Percentiles rank a stretch among this genome's conserved stretches.
These are phyloP conservation scores for Trifolium fragiferum DNA, from an alignment of 306 rosid genomes.

Conservation along the genomic window DNA sequence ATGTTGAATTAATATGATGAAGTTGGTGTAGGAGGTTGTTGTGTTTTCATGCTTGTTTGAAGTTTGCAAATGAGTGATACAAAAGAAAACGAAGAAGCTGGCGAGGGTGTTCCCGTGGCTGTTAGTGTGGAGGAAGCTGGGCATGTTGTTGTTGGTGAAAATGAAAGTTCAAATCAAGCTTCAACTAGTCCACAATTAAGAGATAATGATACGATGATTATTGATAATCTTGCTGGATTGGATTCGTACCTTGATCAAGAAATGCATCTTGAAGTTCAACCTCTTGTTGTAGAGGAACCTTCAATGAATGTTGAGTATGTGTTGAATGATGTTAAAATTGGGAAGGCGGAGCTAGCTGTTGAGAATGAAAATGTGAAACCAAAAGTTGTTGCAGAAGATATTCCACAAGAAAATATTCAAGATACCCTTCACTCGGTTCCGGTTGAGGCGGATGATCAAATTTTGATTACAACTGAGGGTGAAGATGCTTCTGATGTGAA, in stretches of 20 bases:
- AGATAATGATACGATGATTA: neutral
- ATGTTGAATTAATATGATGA: constrained; percentile 8
- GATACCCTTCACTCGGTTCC: constrained; percentile 45
- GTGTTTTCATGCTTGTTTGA: constrained; percentile 37
- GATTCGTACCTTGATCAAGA: constrained; percentile 18
- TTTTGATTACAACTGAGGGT: constrained; percentile 43
- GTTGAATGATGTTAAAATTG: constrained; percentile 11
- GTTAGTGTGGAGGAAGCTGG: constrained; percentile 12
- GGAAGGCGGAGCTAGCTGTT: constrained; percentile 33
- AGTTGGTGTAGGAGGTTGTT: constrained; percentile 41
- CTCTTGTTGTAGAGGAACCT: constrained; percentile 36
- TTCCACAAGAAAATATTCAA: constrained; percentile 38
- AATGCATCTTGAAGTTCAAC: constrained; percentile 31
- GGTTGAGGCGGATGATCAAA: constrained; percentile 38
- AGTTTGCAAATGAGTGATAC: constrained; percentile 67
- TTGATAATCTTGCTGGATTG: constrained; percentile 4
- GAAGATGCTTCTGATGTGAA: constrained; percentile 42
- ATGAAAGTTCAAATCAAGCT: constrained; percentile 1
- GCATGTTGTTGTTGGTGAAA: constrained; percentile 1
- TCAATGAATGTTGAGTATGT: constrained; percentile 42
- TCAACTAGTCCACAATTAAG: neutral
- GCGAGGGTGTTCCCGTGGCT: constrained; percentile 28
- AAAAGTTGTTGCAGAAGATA: constrained; percentile 30
- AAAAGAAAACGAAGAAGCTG: constrained; percentile 54
- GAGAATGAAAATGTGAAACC: constrained; percentile 40